phyloP scores from a whole-genome alignment of 2,329 filamentous ascomycete species.

The Trichoderma sp. region DNA sequence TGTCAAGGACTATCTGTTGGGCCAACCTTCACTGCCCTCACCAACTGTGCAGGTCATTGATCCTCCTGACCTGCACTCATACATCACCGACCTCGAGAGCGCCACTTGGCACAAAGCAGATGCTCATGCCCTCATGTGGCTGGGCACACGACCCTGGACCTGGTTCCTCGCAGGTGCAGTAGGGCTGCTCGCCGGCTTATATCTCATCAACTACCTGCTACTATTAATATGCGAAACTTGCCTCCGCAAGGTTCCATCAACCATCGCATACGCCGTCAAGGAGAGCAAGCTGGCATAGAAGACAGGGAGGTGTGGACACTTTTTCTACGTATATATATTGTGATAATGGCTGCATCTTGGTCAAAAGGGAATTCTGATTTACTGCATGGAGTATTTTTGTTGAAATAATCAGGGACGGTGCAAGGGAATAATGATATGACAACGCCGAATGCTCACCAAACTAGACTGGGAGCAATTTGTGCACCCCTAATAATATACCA shows the following conservation, averaged over 20 bases:
- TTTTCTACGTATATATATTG: background rate
- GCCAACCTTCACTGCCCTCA: constrained; percentile 1
- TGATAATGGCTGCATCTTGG: constrained; percentile 1
- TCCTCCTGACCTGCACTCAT: background rate
- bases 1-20: constrained; percentile 3
- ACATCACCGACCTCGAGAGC: constrained; percentile 16
- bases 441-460: background rate
- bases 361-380: background rate
- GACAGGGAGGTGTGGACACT: background rate
- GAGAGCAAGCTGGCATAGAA: constrained; percentile 1
- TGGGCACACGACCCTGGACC: constrained; percentile 7
- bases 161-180: background rate
- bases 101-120: constrained; percentile 10
- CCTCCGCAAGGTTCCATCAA: constrained; percentile 10
- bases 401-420: background rate
- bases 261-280: constrained; percentile 3
- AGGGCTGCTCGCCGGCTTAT: background rate
- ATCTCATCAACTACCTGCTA: constrained; percentile 5
- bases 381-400: background rate
- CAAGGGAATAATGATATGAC: background rate
- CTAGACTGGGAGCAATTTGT: background rate
- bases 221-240: background rate
- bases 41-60: constrained; percentile 5
- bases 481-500: background rate
- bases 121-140: constrained; percentile 12